Evolutionary conservation across 2,329 filamentous ascomycete species (phyloP).

Genomic region (Talaromyces sp.): DNA sequence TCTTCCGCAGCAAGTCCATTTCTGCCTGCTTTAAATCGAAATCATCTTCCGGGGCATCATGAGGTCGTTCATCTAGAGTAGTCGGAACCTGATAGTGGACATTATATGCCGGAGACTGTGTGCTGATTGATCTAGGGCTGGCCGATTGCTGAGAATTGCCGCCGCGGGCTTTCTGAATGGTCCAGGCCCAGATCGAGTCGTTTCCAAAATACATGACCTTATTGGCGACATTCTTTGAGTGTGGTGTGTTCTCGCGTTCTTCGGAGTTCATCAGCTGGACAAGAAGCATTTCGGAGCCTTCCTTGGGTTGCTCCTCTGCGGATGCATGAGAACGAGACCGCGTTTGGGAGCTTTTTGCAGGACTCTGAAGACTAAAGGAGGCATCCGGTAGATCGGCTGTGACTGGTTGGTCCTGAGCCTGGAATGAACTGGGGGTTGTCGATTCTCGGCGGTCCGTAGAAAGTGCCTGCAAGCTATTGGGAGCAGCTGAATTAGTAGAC

Average conservation of each 20-base stretch:
- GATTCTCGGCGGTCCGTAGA: background rate
- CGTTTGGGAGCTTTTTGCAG: background rate
- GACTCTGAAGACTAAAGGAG: background rate
- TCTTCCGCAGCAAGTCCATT: background rate
- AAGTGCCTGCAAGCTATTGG: background rate
- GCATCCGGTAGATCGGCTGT: background rate
- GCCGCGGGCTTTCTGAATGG: background rate
- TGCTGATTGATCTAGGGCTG: background rate
- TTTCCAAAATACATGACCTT: background rate
- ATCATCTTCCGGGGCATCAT: background rate
- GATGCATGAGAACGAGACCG: background rate
- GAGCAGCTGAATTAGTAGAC: background rate
- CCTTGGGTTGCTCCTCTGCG: background rate
- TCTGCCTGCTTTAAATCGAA: background rate
- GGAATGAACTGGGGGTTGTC: background rate
- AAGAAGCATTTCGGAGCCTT: background rate
- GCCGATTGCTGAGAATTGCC: background rate
- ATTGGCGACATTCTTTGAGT: background rate
- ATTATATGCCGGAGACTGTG: background rate
- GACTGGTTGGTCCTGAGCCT: background rate
- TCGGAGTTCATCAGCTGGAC: background rate
- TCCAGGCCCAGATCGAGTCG: background rate
- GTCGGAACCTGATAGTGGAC: background rate
- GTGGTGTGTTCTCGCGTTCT: background rate
- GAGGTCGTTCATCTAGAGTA: background rate